phyloP scores from a whole-genome alignment of 352 stramenopile genomes.

The Pythium sukuiense region DNA sequence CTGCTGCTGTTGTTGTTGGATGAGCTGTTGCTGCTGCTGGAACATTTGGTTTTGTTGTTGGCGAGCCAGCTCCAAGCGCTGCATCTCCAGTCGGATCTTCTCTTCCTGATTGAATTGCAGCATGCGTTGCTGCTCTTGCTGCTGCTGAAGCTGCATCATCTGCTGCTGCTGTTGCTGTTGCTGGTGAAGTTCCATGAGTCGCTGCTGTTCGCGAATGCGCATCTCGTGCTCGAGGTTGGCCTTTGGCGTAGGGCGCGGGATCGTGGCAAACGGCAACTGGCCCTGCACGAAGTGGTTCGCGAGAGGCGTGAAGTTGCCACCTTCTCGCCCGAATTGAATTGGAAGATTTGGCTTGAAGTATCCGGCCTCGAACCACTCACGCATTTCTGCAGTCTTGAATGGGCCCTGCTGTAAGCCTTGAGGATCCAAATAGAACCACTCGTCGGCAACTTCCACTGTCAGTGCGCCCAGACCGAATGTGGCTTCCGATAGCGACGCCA shows the following conservation, averaged over 20 bases:
- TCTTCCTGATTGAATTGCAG: slow-evolving; percentile 69
- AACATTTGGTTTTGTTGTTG: slow-evolving; percentile 66
- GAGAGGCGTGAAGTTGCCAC: slow-evolving; percentile 63
- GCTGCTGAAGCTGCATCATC: slow-evolving; percentile 61
- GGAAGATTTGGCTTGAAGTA: slow-evolving; percentile 90
- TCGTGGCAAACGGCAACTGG: slow-evolving; percentile 62
- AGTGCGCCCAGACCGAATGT: slow-evolving; percentile 30
- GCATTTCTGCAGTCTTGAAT: slow-evolving; percentile 87
- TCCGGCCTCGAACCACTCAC: slow-evolving; percentile 87
- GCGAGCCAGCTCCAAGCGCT: slow-evolving; percentile 67
- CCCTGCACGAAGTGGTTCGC: slow-evolving; percentile 76
- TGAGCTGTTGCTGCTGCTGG: slow-evolving; percentile 52
- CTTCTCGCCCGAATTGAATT: slow-evolving; percentile 79
- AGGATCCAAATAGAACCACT: slow-evolving; percentile 88
- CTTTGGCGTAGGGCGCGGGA: slow-evolving; percentile 35
- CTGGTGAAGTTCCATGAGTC: slow-evolving; percentile 59
- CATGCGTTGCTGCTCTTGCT: slow-evolving; percentile 71
- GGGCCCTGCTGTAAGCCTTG: slow-evolving; percentile 80
- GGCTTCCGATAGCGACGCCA: slow-evolving; percentile 24
- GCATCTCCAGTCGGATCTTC: slow-evolving; percentile 84
- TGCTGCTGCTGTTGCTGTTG: slow-evolving; percentile 63
- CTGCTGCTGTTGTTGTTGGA: slow-evolving; percentile 63
- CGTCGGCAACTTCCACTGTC: slow-evolving; percentile 52
- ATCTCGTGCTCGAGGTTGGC: slow-evolving; percentile 21
- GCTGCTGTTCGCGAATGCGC: slow-evolving; percentile 49